These are phyloP conservation scores for Lactifluus hygrophoroides DNA, from an alignment of 768 basidiomycete genomes.

Conservation along the genomic window DNA sequence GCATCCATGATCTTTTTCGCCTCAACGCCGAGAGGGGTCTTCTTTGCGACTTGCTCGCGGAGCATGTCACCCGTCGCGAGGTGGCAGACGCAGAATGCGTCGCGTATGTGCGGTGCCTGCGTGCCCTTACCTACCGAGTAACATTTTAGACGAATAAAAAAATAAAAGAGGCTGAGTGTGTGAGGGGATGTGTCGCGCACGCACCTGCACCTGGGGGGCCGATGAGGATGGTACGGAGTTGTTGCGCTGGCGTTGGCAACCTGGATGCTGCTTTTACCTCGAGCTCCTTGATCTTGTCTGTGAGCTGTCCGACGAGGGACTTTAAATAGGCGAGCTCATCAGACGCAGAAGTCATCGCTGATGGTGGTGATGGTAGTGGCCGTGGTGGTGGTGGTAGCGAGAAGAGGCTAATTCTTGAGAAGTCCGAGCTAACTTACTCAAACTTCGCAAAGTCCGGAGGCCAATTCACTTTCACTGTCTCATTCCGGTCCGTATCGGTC, in stretches of 20 bases:
- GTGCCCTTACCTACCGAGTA: conserved; percentile 82
- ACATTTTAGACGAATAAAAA: background rate
- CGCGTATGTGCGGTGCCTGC: conserved; percentile 88
- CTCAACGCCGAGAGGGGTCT: conserved; percentile 80
- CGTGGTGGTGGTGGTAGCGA: background rate
- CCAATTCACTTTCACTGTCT: background rate
- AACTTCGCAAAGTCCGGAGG: background rate
- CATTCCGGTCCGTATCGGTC: background rate
- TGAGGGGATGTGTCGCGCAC: conserved; percentile 23
- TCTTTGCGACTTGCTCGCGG: conserved; percentile 81
- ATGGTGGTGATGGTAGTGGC: background rate
- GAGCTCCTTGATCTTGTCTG: conserved; percentile 76
- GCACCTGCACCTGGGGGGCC: conserved; percentile 96
- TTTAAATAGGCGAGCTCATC: conserved; percentile 95
- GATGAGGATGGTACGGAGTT: conserved; percentile 85
- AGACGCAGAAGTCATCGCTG: conserved; percentile 45
- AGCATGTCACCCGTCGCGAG: conserved; percentile 99
- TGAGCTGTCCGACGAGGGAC: conserved; percentile 79
- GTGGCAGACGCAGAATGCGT: conserved; percentile 95
- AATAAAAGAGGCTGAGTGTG: background rate
- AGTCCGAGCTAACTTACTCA: too few relatives aligned
- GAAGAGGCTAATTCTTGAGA: too few relatives aligned
- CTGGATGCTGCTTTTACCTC: conserved; percentile 52
- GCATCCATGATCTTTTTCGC: conserved; percentile 98
- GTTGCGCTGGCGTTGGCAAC: conserved; percentile 53